These are phyloP conservation scores for Mucuna pruriens DNA, from an alignment of 306 rosid species.

Conservation along the genomic window DNA sequence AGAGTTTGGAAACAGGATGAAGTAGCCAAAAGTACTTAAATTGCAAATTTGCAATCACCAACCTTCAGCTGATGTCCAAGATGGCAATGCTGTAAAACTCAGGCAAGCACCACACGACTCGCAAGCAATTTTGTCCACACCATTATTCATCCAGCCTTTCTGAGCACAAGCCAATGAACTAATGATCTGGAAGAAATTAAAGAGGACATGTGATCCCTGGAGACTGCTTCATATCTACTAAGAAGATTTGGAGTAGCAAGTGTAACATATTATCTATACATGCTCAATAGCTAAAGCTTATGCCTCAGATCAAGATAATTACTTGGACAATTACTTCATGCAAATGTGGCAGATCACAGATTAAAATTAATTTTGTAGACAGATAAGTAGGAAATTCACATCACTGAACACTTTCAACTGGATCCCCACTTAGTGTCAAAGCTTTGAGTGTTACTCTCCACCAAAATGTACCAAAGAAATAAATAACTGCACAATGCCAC, in stretches of 20 bases:
- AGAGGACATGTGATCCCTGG: slow-evolving; percentile 25
- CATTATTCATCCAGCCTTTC: slow-evolving; percentile 92
- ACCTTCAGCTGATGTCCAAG: slow-evolving; percentile 88
- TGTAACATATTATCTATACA: slow-evolving; percentile 15
- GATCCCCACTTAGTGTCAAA: neutral
- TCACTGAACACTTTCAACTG: neutral
- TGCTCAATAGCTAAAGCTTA: slow-evolving; percentile 2
- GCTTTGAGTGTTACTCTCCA: neutral
- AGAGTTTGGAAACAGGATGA: slow-evolving; percentile 12
- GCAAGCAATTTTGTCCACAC: slow-evolving; percentile 82
- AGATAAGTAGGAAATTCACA: slow-evolving; percentile 14
- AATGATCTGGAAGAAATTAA: slow-evolving; percentile 61
- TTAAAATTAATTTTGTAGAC: neutral
- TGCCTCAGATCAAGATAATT: slow-evolving; percentile 14
- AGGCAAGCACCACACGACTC: slow-evolving; percentile 79
- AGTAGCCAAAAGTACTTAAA: slow-evolving; percentile 11
- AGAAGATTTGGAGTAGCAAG: slow-evolving; percentile 25
- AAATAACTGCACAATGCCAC: neutral
- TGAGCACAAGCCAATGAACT: slow-evolving; percentile 88
- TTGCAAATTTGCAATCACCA: slow-evolving; percentile 45
- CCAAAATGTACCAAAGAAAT: neutral
- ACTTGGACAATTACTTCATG: slow-evolving; percentile 4
- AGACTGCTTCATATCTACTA: slow-evolving; percentile 37
- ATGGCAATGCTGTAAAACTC: slow-evolving; percentile 58
- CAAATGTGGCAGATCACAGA: neutral